Evolutionary conservation across 805 yeast genomes (phyloP).

Genomic region (Kluyveromyces dobzhanskii): DNA sequence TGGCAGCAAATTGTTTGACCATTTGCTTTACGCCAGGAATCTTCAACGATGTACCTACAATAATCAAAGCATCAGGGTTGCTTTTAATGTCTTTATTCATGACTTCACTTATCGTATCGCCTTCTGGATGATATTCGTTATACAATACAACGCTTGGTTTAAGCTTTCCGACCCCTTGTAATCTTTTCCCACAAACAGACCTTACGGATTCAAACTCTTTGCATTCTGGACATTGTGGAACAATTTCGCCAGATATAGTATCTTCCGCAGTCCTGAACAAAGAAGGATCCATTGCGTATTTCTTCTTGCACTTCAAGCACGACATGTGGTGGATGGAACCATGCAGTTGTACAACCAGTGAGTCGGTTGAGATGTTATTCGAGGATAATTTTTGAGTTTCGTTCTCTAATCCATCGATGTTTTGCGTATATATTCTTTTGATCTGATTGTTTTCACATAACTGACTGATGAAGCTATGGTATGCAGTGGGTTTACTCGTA

Average conservation of each 20-base stretch:
- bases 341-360: conserved; percentile 70
- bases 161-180: conserved; percentile 52
- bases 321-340: conserved; percentile 68
- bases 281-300: conserved; percentile 43
- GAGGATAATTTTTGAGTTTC: conserved; percentile 33
- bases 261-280: conserved; percentile 37
- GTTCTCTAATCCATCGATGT: conserved; percentile 74
- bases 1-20: conserved; percentile 51
- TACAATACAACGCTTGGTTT: conserved; percentile 64
- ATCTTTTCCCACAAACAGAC: conserved; percentile 52
- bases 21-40: conserved; percentile 65
- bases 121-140: conserved; percentile 78
- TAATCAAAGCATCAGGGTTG: conserved; percentile 68
- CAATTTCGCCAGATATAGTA: conserved; percentile 13
- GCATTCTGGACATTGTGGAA: conserved; percentile 61
- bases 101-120: conserved; percentile 74
- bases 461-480: conserved; percentile 56
- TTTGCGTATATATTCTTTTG: conserved; percentile 75
- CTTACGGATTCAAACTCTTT: conserved; percentile 49
- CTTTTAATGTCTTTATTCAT: conserved; percentile 56
- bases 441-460: conserved; percentile 57
- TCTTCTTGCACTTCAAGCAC: conserved; percentile 68
- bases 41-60: conserved; percentile 79
- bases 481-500: conserved; percentile 59
- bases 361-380: conserved; percentile 30